Evolutionary conservation across 441 rosid species (phyloP), one percentile per base, ranked within the genome.

Genomic region (Bruguiera hainesii): DNA sequence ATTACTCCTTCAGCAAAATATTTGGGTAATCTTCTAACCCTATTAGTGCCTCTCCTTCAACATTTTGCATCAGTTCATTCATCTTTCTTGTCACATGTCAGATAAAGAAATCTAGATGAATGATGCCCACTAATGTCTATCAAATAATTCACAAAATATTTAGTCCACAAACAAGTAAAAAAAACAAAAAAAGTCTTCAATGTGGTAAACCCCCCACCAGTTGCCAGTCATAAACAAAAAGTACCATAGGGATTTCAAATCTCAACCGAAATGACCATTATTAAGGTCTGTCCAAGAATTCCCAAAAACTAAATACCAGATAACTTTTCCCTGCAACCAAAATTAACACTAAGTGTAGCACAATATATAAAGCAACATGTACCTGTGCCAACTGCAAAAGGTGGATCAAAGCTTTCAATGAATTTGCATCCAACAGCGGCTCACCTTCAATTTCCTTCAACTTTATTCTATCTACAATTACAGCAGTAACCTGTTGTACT

Each of bases 311-410:
- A 10, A 39, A 68, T 6, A 19, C 28, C 35, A 48, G 31, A n/a
- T 26, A 58, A 42, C 60, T 60, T 30, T 51, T 57, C 60, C 61
- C 42, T 63, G 49, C 33, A 16, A 39, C 39, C 29, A 65, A 65
- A 55, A 31, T 37, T n/a, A 48, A 31, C 61, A 33, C 48, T 23
- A 58, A 64, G 13, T 52, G 60, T 71, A 70, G 29, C 63, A 70
- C 51, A 25, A 59, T 55, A 46, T 3, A 65, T 56, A 76, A 68
- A 51, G 60, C 67, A 33, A 30, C 58, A 71, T 64, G 70, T 78
- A 92, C 99, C 90, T 93, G 98, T 53, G 96, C 97, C 72, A 93
- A 76, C 61, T 97, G 87, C 64, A 92, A 82, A 56, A 92, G 89
- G 67, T 89, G 86, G 71, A 96, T 79, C 71, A 96, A 77, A 65